Evolutionary conservation across 23 red algal genomes (phyloP), one percentile per base, ranked within the genome.

Genomic region (Gracilaria caudata): DNA sequence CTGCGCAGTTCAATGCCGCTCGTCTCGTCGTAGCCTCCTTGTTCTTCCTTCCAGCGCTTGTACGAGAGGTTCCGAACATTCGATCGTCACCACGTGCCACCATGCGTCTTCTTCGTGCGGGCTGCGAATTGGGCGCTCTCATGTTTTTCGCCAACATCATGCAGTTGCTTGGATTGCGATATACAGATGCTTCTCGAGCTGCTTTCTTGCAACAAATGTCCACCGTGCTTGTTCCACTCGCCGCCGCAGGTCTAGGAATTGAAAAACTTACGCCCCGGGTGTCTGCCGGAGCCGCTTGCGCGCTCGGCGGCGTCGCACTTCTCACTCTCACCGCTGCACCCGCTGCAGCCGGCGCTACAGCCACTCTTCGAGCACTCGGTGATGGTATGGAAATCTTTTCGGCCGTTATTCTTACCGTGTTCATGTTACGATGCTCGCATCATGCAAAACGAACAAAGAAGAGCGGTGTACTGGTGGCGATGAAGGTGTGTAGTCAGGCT

Each of bases 161-260:
- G 20, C 92, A 94, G 72, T 51, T 94, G 17, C 33, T 93, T 39
- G 96, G 88, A 46, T 79, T 98, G 33, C 51, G 63, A 51, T 80
- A 79, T 65, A 94, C 92, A 4, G 53, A 92, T 30, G 96, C 96
- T 6, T 92, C 96, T 19, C 87, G 93, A 11, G 96, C 83, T 54
- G 86, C 96, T 2, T 98, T 98, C 73, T 65, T 98, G 29, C 82
- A 83, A 0, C 96, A 98, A 60, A 75, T 93, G 46, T 85, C 90
- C 24, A 95, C 88, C 16, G 81, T 98, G 20, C 64, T 98, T 51
- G 91, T 98, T 28, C 96, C 96, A 24, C 32, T 95, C 26, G 45
- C 81, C 16, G 77, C 88, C 7, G 55, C 75, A 37, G 66, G 34
- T 7, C 54, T 84, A 4, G 36, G 81, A 7, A 53, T 86, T 20